Evolutionary conservation across 106 monocot genomes (phyloP).

Genomic region (Platanthera guangdongensis): DNA sequence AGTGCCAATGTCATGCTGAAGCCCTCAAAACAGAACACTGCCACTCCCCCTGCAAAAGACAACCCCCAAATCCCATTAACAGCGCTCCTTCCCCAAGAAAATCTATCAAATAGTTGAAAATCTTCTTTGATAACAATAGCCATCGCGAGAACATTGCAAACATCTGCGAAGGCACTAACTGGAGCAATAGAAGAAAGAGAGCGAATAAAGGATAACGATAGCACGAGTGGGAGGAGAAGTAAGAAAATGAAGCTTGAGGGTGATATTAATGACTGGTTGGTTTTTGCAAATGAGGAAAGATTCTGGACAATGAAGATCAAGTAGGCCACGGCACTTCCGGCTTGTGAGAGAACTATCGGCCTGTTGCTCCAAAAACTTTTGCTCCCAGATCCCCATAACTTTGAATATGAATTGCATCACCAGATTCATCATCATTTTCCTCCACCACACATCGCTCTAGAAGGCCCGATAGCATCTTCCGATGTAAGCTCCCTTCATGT

Average conservation of each 20-base stretch:
- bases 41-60: conserved; percentile 72
- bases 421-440: conserved; percentile 26
- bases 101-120: conserved; percentile 38
- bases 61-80: conserved; percentile 66
- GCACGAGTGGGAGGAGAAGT: conserved; percentile 61
- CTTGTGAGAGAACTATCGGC: conserved; percentile 64
- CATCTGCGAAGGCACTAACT: conserved; percentile 81
- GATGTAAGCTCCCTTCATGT: no score
- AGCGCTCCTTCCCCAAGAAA: conserved; percentile 31
- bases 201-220: conserved; percentile 62
- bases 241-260: conserved; percentile 60
- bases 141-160: conserved; percentile 86
- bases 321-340: conserved; percentile 77
- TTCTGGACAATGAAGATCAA: conserved; percentile 91
- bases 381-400: conserved; percentile 83
- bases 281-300: conserved; percentile 43
- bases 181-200: conserved; percentile 72
- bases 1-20: conserved; percentile 84
- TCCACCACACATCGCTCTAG: not conserved
- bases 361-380: conserved; percentile 57
- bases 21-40: conserved; percentile 93
- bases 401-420: conserved; percentile 15
- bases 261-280: conserved; percentile 11
- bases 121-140: conserved; percentile 87
- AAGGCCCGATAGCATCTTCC: no score